A percentile compares a stretch with the other conserved stretches of the same genome.
phyloP scores from a whole-genome alignment of 306 rosid genomes.

The Prunus padus region DNA sequence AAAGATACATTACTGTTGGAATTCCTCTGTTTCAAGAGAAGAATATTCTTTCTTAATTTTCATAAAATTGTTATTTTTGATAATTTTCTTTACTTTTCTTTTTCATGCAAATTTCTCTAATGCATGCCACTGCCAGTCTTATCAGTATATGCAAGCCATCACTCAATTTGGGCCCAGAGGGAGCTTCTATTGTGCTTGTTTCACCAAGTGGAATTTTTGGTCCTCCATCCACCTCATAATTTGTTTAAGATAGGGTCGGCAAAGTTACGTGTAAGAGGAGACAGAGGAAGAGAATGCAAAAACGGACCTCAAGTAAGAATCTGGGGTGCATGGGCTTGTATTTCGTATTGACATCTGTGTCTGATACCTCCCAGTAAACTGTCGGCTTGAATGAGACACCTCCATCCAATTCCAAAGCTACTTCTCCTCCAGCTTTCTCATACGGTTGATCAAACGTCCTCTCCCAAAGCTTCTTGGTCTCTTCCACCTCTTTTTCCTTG shows the following conservation, averaged over 20 bases:
- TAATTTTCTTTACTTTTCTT: background rate
- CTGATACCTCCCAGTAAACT: constrained; percentile 63
- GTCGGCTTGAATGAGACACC: constrained; percentile 34
- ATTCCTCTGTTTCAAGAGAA: background rate
- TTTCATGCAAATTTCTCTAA: background rate
- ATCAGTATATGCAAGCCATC: background rate
- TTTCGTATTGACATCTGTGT: constrained; percentile 64
- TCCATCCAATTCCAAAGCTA: constrained; percentile 31
- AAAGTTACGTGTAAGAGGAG: background rate
- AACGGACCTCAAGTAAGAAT: constrained; percentile 74
- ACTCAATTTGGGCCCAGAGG: background rate
- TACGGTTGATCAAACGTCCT: constrained; percentile 74
- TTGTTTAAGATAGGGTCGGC: background rate
- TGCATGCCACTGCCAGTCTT: background rate
- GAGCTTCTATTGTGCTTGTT: background rate
- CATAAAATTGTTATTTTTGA: background rate
- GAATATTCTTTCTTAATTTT: background rate
- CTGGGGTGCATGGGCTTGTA: constrained; percentile 79
- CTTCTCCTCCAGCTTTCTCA: constrained; percentile 87
- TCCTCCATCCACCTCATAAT: background rate
- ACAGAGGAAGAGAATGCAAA: background rate
- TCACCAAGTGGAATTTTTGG: background rate
- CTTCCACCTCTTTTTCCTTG: constrained; percentile 55
- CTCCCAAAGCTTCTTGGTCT: constrained; percentile 75
- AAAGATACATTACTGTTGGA: background rate